Conservation (phyloP, 805 yeast genomes). For the Barnettozyma salicaria region DNA sequence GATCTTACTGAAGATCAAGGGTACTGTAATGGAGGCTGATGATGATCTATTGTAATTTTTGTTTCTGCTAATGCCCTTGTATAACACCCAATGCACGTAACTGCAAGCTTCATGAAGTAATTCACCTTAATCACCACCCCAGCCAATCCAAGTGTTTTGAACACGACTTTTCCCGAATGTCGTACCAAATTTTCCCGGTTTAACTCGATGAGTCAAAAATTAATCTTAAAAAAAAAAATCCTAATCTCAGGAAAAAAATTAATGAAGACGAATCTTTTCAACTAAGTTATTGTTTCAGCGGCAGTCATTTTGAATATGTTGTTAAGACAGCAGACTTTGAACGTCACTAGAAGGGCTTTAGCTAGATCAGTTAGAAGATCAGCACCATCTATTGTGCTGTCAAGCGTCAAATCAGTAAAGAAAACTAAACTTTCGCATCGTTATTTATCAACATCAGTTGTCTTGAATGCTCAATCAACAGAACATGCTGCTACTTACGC, state of each 20-base stretch:
- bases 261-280: too few relatives aligned
- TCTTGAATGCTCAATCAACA: constrained; percentile 15
- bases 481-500: constrained; percentile 38
- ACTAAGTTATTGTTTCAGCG: too few relatives aligned
- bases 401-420: constrained; percentile 11
- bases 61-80: not conserved
- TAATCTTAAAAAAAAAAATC: too few relatives aligned
- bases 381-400: constrained; percentile 10
- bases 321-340: constrained; percentile 25
- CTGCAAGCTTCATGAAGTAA: too few relatives aligned
- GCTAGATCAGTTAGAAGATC: constrained; percentile 5
- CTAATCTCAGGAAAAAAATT: too few relatives aligned
- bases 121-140: too few relatives aligned
- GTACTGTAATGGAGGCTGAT: constrained; percentile 61
- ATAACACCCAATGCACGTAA: too few relatives aligned
- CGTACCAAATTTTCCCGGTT: too few relatives aligned
- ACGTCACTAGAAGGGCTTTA: constrained; percentile 23
- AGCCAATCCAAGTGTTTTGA: too few relatives aligned
- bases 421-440: constrained; percentile 8
- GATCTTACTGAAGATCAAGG: constrained; percentile 75
- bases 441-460: constrained; percentile 18
- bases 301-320: too few relatives aligned
- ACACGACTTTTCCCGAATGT: too few relatives aligned
- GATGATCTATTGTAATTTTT: constrained; percentile 44
- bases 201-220: too few relatives aligned